Evolutionary conservation across 2,329 filamentous ascomycete species (phyloP), one percentile per base, ranked within the genome.

Genomic region (Neoarthrinium moseri): DNA sequence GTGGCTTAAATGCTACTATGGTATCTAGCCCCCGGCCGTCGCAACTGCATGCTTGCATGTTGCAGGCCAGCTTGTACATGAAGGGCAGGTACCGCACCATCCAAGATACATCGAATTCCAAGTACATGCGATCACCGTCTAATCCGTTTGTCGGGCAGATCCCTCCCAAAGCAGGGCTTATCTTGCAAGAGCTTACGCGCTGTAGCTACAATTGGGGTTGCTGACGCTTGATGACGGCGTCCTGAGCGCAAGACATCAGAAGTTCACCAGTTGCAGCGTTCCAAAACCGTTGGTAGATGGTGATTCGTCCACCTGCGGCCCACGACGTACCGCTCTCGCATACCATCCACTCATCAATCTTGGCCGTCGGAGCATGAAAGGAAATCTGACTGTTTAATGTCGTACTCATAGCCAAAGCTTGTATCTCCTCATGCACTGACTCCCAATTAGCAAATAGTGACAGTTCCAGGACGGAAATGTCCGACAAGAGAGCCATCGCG

Each of bases 401-500:
- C 10, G 15, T 30, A 6, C 27, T 33, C 40, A 43, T 43, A 15
- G 18, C 33, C 33, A 35, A 11, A 6, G 2, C 33, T 35, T 20
- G n/a, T 5, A 10, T 20, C 8, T 34, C 20, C 2, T 26, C 6
- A 12, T 20, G 27, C 8, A 33, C 13, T 15, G 40, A 34, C 1
- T 43, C 29, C 40, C 40, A 43, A 10, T 43, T 34, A 6, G 8
- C 20, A 6, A 34, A 23, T 10, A 43, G 21, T 24, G 29, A 23
- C 18, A 43, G 29, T 23, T 43, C 40, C 20, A 43, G 24, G 2
- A 43, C 27, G 3, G 40, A 43, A 22, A 33, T 30, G 29, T 43
- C 29, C 5, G 40, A 43, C n/a, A 43, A 18, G 4, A 43, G 30
- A 2, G 40, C 29, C 29, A 43, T 17, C 0, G 40, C 29, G 8